Percentiles rank a stretch among this genome's conserved stretches.
Evolutionary conservation across 305 asterid species (phyloP).

Genomic region (Euphrasia arctica): DNA sequence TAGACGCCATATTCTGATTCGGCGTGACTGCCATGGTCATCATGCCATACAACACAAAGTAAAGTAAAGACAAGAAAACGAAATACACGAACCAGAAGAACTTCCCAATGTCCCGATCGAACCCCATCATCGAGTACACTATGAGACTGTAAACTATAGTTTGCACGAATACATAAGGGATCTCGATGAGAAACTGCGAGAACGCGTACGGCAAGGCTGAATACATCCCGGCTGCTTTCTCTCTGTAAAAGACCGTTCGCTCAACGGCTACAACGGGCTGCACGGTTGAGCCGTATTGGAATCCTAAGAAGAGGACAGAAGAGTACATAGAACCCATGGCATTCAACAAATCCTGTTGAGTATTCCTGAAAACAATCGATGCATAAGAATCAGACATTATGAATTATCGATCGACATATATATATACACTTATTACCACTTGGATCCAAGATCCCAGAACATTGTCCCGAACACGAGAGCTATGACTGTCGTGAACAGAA

Average conservation of each 20-base stretch:
- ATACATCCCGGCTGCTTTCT: not conserved
- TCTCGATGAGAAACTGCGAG: not conserved
- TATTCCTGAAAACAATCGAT: not conserved
- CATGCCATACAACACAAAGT: not conserved
- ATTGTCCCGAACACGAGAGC: not conserved
- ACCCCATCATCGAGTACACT: not conserved
- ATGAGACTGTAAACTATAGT: not conserved
- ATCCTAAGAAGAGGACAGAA: slow-evolving; percentile 19
- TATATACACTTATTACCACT: slow-evolving; percentile 1
- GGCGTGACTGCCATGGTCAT: slow-evolving; percentile 21
- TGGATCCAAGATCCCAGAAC: slow-evolving; percentile 25
- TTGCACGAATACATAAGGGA: not conserved
- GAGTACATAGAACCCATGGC: slow-evolving; percentile 23
- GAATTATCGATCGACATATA: not conserved
- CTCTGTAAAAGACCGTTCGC: not conserved
- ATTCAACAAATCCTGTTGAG: not conserved
- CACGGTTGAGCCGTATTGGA: slow-evolving; percentile 1
- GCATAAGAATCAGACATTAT: not conserved
- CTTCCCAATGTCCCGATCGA: not conserved
- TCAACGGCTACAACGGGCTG: not conserved
- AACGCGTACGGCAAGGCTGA: not conserved
- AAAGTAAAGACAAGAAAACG: not conserved
- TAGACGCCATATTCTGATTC: slow-evolving; percentile 7
- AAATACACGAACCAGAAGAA: not conserved
- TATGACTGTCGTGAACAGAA: not conserved